Evolutionary conservation across 352 stramenopile species (phyloP).

Genomic region (Pythium pectinolyticum): DNA sequence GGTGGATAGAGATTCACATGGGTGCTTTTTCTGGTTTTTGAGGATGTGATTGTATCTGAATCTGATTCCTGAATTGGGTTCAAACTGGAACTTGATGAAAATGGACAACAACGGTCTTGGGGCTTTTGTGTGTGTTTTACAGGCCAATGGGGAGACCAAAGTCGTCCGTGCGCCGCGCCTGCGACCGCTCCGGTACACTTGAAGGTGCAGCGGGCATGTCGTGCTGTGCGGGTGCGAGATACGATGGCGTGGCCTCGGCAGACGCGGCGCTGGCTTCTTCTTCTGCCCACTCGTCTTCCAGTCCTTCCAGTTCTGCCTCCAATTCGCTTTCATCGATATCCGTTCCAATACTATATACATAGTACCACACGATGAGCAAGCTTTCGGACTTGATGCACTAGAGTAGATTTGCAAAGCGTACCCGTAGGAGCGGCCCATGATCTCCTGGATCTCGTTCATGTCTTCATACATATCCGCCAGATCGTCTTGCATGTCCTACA

Average conservation of each 20-base stretch:
- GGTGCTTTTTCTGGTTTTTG: constrained; percentile 25
- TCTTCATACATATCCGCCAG: constrained; percentile 97
- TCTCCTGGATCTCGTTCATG: constrained; percentile 98
- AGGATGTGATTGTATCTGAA: no score
- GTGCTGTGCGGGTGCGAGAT: constrained; percentile 52
- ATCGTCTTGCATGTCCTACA: constrained; percentile 93
- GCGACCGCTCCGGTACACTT: constrained; percentile 35
- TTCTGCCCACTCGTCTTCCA: constrained; percentile 93
- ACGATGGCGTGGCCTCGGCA: constrained; percentile 58
- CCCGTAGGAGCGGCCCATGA: constrained; percentile 94
- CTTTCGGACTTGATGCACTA: neutral
- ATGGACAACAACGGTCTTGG: neutral
- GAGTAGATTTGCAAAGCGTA: constrained; percentile 25
- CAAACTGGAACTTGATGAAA: neutral
- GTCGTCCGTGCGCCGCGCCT: constrained; percentile 53
- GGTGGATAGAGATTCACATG: constrained; percentile 21
- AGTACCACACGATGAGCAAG: no score
- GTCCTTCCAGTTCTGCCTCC: constrained; percentile 92
- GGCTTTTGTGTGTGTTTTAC: constrained; percentile 6
- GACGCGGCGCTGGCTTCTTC: constrained; percentile 55
- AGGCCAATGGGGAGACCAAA: constrained; percentile 66
- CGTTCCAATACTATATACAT: constrained; percentile 75
- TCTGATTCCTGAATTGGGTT: constrained; percentile 18
- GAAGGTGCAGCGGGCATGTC: constrained; percentile 62
- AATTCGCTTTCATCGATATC: constrained; percentile 95